A percentile compares a stretch with the other conserved stretches of the same genome.
Conservation (phyloP, 805 yeast species). For the Candida jianshihensis region DNA sequence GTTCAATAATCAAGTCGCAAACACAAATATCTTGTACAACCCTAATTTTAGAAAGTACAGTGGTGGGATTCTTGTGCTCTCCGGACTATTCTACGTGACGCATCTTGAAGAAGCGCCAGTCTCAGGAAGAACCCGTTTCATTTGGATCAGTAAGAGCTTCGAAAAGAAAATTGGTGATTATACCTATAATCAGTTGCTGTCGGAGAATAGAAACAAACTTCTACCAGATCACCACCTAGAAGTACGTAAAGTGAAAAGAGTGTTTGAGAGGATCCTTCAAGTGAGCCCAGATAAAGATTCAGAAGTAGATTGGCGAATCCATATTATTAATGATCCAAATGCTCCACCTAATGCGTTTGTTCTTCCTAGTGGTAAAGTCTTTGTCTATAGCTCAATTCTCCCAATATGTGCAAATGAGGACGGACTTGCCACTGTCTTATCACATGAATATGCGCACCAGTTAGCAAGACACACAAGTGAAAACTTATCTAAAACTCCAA, state of each 20-base stretch:
- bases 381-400: conserved; percentile 74
- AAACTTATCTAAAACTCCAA: conserved; percentile 68
- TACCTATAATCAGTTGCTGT: conserved; percentile 54
- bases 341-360: conserved; percentile 96
- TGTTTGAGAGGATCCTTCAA: conserved; percentile 59
- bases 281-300: conserved; percentile 39
- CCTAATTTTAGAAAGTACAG: conserved; percentile 25
- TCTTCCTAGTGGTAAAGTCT: conserved; percentile 92
- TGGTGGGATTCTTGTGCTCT: conserved; percentile 27
- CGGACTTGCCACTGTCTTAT: conserved; percentile 89
- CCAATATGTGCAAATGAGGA: conserved; percentile 77
- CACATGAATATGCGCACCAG: conserved; percentile 94
- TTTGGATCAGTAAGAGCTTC: conserved; percentile 61
- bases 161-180: conserved; percentile 58
- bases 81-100: conserved; percentile 36
- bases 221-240: conserved; percentile 61
- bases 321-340: conserved; percentile 62
- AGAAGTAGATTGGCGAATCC: conserved; percentile 63
- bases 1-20: conserved; percentile 22
- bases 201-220: conserved; percentile 43
- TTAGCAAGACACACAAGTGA: conserved; percentile 90
- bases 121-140: conserved; percentile 62
- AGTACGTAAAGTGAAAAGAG: conserved; percentile 43
- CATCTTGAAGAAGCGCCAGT: conserved; percentile 77
- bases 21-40: conserved; percentile 13